Conservation (phyloP, 73 alveolate genomes). For the Durusdinium trenchii region DNA sequence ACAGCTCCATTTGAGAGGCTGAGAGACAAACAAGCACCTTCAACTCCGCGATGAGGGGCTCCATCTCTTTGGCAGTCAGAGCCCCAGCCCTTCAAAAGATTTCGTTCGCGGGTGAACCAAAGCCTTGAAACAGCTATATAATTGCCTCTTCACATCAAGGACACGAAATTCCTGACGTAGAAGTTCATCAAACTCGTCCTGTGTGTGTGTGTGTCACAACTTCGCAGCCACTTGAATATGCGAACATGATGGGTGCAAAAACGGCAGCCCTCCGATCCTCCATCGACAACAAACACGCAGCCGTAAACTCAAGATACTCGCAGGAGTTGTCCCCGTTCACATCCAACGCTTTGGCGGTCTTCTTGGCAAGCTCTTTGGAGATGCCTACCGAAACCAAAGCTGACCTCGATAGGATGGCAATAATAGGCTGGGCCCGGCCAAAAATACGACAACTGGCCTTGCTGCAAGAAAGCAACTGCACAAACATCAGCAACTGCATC, state of each 20-base stretch:
- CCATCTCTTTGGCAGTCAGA: slow-evolving; percentile 65
- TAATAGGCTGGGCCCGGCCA: background rate
- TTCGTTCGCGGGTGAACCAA: too few species aligned
- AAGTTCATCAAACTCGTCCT: slow-evolving; percentile 92
- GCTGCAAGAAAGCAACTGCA: background rate
- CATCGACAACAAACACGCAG: slow-evolving; percentile 84
- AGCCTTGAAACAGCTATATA: background rate
- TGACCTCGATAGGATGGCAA: background rate
- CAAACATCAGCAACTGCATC: too few species aligned
- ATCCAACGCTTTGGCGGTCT: slow-evolving; percentile 81
- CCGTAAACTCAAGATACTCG: slow-evolving; percentile 83
- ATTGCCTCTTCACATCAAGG: slow-evolving; percentile 61
- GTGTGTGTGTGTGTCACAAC: background rate
- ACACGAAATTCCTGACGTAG: slow-evolving; percentile 83
- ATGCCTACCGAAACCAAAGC: slow-evolving; percentile 75
- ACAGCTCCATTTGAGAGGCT: too few species aligned
- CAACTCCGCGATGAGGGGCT: slow-evolving; percentile 66
- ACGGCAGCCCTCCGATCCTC: slow-evolving; percentile 34
- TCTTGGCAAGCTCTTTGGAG: slow-evolving; percentile 85
- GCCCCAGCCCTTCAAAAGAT: slow-evolving; percentile 1
- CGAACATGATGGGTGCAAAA: background rate
- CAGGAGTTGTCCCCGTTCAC: slow-evolving; percentile 86
- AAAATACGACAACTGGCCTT: background rate
- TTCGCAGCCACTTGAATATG: background rate
- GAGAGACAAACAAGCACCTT: slow-evolving; percentile 11